Percentiles rank a stretch among this genome's conserved stretches.
These are phyloP conservation scores for Colletotrichum sp. DNA, from an alignment of 2,329 filamentous ascomycete genomes.

Conservation along the genomic window DNA sequence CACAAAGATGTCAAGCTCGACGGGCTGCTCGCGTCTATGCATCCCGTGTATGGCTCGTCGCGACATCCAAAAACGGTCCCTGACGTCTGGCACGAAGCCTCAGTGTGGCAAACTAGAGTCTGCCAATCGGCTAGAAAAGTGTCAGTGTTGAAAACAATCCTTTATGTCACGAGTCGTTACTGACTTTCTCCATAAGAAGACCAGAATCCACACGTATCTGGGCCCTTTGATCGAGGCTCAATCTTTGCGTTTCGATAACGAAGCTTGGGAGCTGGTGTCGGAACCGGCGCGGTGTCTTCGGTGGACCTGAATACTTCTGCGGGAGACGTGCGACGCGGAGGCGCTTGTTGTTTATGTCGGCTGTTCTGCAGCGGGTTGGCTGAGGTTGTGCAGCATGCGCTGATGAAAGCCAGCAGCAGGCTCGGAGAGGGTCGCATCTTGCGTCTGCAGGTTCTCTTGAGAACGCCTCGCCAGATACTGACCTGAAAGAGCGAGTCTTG, in stretches of 20 bases:
- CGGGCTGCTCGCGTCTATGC: not conserved
- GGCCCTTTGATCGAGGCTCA: not conserved
- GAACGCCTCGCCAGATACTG: not conserved
- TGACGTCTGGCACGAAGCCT: not conserved
- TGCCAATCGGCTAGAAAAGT: not conserved
- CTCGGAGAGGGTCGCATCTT: not conserved
- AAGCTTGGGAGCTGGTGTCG: not conserved
- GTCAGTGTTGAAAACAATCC: not conserved
- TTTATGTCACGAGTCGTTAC: not conserved
- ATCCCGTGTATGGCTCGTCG: not conserved
- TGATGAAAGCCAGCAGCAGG: not conserved
- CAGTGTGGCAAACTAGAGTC: not conserved
- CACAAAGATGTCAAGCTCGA: not conserved
- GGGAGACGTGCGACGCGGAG: not conserved
- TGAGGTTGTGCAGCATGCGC: not conserved
- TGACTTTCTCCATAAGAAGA: not conserved
- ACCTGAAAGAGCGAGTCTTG: not conserved
- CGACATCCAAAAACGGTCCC: not conserved
- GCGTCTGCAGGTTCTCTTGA: not conserved
- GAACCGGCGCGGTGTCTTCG: not conserved
- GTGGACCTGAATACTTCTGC: not conserved
- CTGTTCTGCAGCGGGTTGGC: not conserved
- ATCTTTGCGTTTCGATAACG: not conserved
- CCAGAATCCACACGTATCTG: not conserved
- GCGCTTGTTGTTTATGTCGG: not conserved